Percentiles rank a stretch among this genome's conserved stretches.
phyloP scores from a whole-genome alignment of 805 yeast genomes.

The Nakazawaea ishiwadae region DNA sequence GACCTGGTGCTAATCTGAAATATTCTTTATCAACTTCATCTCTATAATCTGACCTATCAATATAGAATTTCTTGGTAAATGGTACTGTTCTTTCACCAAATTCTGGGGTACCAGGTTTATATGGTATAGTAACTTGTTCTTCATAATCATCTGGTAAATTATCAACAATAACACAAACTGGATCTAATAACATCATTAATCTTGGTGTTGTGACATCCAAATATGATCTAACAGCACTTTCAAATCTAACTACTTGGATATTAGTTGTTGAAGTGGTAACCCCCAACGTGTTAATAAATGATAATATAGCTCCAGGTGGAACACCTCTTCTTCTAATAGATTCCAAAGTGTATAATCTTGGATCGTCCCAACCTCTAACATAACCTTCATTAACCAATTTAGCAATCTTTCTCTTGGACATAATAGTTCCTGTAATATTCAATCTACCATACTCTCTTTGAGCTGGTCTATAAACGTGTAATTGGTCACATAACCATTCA shows the following conservation, averaged over 20 bases:
- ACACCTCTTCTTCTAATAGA: constrained; percentile 96
- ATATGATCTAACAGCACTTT: constrained; percentile 79
- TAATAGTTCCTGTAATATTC: constrained; percentile 87
- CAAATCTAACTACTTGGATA: constrained; percentile 87
- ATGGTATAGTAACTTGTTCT: constrained; percentile 74
- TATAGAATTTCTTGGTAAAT: constrained; percentile 72
- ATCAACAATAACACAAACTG: constrained; percentile 77
- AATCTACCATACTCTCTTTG: constrained; percentile 98
- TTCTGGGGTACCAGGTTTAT: constrained; percentile 76
- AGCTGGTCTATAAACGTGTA: constrained; percentile 95
- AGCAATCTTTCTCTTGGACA: constrained; percentile 95
- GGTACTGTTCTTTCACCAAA: constrained; percentile 74
- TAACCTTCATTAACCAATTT: constrained; percentile 74
- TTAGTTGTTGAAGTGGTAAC: constrained; percentile 92
- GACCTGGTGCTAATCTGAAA: constrained; percentile 90
- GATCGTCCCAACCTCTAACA: constrained; percentile 98
- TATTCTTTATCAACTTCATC: constrained; percentile 65
- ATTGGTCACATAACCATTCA: constrained; percentile 96
- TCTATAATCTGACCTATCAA: constrained; percentile 86
- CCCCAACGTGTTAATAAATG: constrained; percentile 92
- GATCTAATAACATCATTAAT: constrained; percentile 87
- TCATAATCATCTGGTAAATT: constrained; percentile 73
- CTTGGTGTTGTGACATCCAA: constrained; percentile 92
- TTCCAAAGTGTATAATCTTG: constrained; percentile 90
- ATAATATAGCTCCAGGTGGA: constrained; percentile 96